phyloP scores from a whole-genome alignment of 2,329 filamentous ascomycete species.

The Aspergillus texensis region DNA sequence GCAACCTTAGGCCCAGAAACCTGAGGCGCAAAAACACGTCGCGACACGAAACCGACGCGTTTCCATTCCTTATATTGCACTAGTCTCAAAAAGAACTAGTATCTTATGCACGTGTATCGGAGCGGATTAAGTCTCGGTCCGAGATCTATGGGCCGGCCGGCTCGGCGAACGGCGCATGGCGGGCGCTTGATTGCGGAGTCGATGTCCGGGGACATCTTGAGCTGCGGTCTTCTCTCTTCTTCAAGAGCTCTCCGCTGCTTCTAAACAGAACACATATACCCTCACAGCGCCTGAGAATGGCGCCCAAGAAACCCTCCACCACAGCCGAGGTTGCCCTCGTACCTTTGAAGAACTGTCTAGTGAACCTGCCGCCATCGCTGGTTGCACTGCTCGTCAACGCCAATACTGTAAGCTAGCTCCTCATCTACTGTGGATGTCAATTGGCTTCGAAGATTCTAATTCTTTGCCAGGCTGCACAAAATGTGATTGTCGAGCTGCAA shows the following conservation, averaged over 20 bases:
- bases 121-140: conserved; percentile 38
- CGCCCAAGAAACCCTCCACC: conserved; percentile 58
- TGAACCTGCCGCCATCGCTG: conserved; percentile 85
- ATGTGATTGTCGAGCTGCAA: conserved; percentile 91
- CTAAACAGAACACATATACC: conserved; percentile 11
- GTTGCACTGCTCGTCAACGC: conserved; percentile 84
- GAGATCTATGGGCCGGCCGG: conserved; percentile 19
- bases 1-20: conserved; percentile 2
- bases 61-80: conserved; percentile 16
- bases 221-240: conserved; percentile 24
- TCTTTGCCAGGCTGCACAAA: conserved; percentile 73
- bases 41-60: conserved; percentile 34
- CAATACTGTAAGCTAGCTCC: conserved; percentile 70
- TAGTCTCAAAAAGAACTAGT: conserved; percentile 15
- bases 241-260: conserved; percentile 14
- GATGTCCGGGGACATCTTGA: conserved; percentile 27
- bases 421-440: conserved; percentile 21
- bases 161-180: conserved; percentile 26
- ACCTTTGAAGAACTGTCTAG: conserved; percentile 89
- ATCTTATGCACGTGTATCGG: conserved; percentile 28
- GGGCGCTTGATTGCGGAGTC: conserved; percentile 29
- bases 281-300: conserved; percentile 37
- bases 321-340: conserved; percentile 82
- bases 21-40: conserved; percentile 27
- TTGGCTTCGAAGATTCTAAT: conserved; percentile 1